Conservation (phyloP, 2,329 filamentous ascomycete species). For the Fusarium decemcellulare region DNA sequence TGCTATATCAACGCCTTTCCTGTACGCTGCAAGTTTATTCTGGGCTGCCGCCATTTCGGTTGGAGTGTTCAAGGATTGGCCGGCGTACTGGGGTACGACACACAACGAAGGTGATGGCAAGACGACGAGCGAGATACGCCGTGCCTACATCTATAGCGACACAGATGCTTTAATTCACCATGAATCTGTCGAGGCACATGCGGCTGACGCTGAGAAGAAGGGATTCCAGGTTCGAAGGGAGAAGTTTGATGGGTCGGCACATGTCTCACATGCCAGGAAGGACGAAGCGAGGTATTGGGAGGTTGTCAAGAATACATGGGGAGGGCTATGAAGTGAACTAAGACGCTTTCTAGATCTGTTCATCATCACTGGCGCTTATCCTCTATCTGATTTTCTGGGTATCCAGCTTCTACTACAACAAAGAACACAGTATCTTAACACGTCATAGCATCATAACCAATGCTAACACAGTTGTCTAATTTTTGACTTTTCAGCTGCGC, state of each 20-base stretch:
- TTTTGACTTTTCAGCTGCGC: no score
- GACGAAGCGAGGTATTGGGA: constrained; percentile 21
- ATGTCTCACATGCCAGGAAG: constrained; percentile 17
- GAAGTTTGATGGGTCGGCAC: constrained; percentile 20
- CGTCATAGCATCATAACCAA: no score
- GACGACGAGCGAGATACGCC: constrained; percentile 15
- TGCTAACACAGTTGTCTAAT: no score
- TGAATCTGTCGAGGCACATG: constrained; percentile 2
- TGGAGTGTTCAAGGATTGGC: constrained; percentile 6
- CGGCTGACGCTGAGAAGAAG: background rate
- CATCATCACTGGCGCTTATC: no score
- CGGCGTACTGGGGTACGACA: constrained; percentile 9
- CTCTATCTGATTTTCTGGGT: no score
- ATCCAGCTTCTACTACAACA: no score
- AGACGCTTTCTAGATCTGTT: background rate
- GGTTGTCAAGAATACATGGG: constrained; percentile 7
- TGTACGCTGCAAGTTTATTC: background rate
- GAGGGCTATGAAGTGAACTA: background rate
- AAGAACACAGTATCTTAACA: no score
- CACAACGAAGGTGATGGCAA: constrained; percentile 22
- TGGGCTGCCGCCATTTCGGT: background rate
- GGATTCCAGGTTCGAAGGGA: constrained; percentile 9
- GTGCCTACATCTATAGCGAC: constrained; percentile 28
- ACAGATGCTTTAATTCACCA: constrained; percentile 5
- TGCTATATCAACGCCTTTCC: background rate